Conservation (phyloP, 1,139 yeast genomes). For the Yamadazyma spencermartinsiae region DNA sequence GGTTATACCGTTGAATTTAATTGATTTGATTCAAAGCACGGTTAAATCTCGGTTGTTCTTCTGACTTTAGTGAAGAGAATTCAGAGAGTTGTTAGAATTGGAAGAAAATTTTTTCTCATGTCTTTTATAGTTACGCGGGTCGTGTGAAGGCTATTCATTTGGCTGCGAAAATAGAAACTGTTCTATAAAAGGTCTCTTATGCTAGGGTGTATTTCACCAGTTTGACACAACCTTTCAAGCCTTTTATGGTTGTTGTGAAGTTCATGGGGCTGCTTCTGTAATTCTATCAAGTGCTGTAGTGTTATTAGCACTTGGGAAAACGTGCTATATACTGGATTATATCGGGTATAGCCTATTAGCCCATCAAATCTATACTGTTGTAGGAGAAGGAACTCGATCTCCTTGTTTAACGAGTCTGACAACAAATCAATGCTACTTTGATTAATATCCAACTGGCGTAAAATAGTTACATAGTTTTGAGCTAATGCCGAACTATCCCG, state of each 20-base stretch:
- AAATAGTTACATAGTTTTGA: neutral
- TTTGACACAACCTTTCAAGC: neutral
- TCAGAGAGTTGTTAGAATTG: too few relatives aligned
- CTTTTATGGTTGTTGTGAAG: neutral
- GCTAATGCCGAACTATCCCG: conserved; percentile 20
- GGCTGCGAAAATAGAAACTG: neutral
- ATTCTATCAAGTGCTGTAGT: neutral
- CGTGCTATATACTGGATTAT: neutral
- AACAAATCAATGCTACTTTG: neutral
- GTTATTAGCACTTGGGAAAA: too few relatives aligned
- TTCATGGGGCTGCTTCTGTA: neutral
- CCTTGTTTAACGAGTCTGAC: neutral
- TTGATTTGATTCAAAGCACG: neutral
- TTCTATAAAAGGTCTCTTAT: neutral
- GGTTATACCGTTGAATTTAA: conserved; percentile 1
- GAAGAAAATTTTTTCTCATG: conserved; percentile 1
- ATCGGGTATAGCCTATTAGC: conserved; percentile 6
- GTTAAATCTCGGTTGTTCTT: too few relatives aligned
- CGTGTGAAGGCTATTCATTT: neutral
- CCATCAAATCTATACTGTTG: conserved; percentile 1
- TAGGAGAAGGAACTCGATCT: conserved; percentile 1
- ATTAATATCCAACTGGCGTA: neutral
- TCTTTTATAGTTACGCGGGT: neutral
- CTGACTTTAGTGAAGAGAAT: too few relatives aligned
- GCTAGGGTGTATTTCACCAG: neutral